Base-by-base conservation (phyloP, 768 basidiomycete species). In the Peribolospora baueri region DNA sequence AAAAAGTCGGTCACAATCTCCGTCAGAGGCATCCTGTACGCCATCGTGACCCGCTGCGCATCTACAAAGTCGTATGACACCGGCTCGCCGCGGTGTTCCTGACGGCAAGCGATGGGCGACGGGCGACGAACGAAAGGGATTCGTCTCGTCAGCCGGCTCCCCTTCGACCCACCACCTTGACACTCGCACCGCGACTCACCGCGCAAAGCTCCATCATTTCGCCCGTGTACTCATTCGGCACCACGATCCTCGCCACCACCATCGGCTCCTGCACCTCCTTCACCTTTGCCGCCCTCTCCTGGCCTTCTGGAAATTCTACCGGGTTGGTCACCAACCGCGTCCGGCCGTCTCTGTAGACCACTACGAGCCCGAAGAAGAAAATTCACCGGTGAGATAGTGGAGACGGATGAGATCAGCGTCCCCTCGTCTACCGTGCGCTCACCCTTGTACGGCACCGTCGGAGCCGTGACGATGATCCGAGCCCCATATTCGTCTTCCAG, bases 1-100 rank as follows among this genome's bases (percentile, higher is more conserved):
- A 93, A 97, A 66, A 98, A 97, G 67, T 87, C 79, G 2, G 84
- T 85, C 3, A 97, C 86, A 54, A 97, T 84, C 67, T 91, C 86
- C 63, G 80, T 81, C 59, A 97, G 69, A 25, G 91, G 91, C n/a
- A 97, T 65, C 2, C 71, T 74, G 62, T 84, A 90, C 9, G 77
- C 81, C 59, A 97, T 68, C 53, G 91, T 82, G 45, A 83, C 57
- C 25, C 61, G 56, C 5, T 59, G 57, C 25, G n/a, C n/a, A n/a
- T n/a, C n/a, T n/a, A n/a, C n/a, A n/a, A n/a, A n/a, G n/a, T n/a
- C n/a, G n/a, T n/a, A n/a, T n/a, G n/a, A n/a, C n/a, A n/a, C n/a
- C n/a, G n/a, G n/a, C n/a, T n/a, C n/a, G n/a, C n/a, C n/a, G n/a
- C n/a, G n/a, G n/a, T n/a, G n/a, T n/a, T n/a, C n/a, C n/a, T n/a